phyloP scores from a whole-genome alignment of 129 eudicot species.

The Tanacetum coccineum region DNA sequence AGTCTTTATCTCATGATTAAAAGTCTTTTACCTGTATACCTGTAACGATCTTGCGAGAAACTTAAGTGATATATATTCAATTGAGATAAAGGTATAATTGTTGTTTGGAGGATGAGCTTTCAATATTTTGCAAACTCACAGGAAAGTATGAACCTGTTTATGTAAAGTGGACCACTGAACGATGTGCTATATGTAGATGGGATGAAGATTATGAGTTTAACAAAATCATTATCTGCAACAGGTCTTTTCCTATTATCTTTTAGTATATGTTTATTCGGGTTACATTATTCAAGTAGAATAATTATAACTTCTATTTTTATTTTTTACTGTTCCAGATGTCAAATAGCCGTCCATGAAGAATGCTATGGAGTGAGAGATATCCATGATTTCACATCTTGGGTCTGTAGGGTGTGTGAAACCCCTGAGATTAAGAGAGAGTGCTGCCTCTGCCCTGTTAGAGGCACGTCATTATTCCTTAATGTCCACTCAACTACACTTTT shows the following conservation, averaged over 20 bases:
- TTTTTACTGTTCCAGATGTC: slow-evolving; percentile 49
- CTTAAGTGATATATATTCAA: too few relatives aligned
- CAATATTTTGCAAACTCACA: slow-evolving; percentile 23
- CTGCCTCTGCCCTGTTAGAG: slow-evolving; percentile 96
- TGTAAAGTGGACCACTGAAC: slow-evolving; percentile 92
- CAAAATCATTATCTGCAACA: slow-evolving; percentile 93
- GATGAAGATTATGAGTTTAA: slow-evolving; percentile 91
- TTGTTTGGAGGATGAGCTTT: neutral
- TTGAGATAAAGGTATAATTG: too few relatives aligned
- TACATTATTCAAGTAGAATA: slow-evolving; percentile 2
- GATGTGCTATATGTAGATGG: slow-evolving; percentile 98
- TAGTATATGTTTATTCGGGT: neutral
- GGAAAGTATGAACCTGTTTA: slow-evolving; percentile 73
- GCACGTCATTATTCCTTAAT: slow-evolving; percentile 32
- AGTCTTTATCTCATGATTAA: too few relatives aligned
- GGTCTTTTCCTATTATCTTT: slow-evolving; percentile 35
- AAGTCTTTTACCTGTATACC: too few relatives aligned
- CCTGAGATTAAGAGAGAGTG: slow-evolving; percentile 73
- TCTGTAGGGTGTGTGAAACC: slow-evolving; percentile 94
- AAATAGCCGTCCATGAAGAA: slow-evolving; percentile 98
- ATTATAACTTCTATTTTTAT: neutral
- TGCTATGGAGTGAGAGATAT: slow-evolving; percentile 75
- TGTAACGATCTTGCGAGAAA: too few relatives aligned
- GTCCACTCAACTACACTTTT: neutral
- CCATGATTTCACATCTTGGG: slow-evolving; percentile 93